Percentiles rank a stretch among this genome's conserved stretches.
Conservation (phyloP, 2,329 filamentous ascomycete genomes). For the Penicillium capsulatum region DNA sequence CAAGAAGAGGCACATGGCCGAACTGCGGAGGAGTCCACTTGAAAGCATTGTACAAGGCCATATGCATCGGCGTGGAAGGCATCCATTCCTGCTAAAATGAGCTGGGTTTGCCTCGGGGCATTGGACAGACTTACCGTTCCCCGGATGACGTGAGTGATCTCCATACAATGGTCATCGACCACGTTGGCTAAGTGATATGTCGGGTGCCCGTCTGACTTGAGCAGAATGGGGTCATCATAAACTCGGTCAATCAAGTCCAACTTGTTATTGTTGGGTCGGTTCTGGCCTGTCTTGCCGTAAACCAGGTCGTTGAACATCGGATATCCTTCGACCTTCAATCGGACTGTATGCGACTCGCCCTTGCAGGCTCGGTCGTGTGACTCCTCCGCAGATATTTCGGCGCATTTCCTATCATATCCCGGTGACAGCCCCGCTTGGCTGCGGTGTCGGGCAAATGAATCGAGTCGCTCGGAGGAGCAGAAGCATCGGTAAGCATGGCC, state of each 20-base stretch:
- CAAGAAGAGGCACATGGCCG: slow-evolving; percentile 73
- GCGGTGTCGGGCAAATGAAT: slow-evolving; percentile 60
- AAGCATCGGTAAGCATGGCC: slow-evolving; percentile 90
- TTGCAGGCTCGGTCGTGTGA: slow-evolving; percentile 65
- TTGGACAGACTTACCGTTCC: slow-evolving; percentile 60
- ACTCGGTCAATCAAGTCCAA: slow-evolving; percentile 45
- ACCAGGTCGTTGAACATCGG: slow-evolving; percentile 71
- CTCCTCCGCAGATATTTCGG: slow-evolving; percentile 60
- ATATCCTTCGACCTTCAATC: slow-evolving; percentile 65
- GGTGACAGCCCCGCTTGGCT: slow-evolving; percentile 56
- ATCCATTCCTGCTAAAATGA: slow-evolving; percentile 71
- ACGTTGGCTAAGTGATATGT: slow-evolving; percentile 98
- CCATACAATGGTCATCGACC: slow-evolving; percentile 91
- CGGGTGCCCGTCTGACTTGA: slow-evolving; percentile 87
- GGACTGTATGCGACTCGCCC: slow-evolving; percentile 70
- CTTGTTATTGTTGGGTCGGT: slow-evolving; percentile 49
- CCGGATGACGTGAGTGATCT: slow-evolving; percentile 91
- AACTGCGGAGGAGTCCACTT: slow-evolving; percentile 70
- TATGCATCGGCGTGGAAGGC: slow-evolving; percentile 78
- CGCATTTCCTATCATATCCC: slow-evolving; percentile 70
- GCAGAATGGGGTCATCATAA: slow-evolving; percentile 78
- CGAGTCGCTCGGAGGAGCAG: slow-evolving; percentile 69
- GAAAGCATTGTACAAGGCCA: slow-evolving; percentile 71
- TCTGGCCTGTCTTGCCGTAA: slow-evolving; percentile 60
- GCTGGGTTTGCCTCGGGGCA: slow-evolving; percentile 1